A percentile compares a stretch with the other conserved stretches of the same genome.
phyloP scores from a whole-genome alignment of 345 rosid genomes.

The Lagerstroemia speciosa region DNA sequence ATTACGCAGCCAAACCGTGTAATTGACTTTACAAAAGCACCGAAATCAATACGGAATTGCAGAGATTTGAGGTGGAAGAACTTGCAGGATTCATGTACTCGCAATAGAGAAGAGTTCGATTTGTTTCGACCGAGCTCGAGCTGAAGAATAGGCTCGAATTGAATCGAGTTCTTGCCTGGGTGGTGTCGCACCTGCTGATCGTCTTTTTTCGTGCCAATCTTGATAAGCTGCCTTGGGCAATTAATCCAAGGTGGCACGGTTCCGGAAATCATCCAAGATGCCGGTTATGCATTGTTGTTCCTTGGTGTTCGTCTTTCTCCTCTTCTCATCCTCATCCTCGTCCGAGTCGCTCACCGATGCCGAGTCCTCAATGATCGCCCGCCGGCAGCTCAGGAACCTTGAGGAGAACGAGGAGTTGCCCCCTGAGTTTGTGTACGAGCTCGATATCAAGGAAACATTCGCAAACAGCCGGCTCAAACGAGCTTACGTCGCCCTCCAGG shows the following conservation, averaged over 20 bases:
- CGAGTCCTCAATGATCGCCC: constrained; percentile 26
- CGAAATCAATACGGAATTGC: neutral
- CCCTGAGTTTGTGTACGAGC: constrained; percentile 14
- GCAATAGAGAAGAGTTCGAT: neutral
- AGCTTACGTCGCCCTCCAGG: constrained; percentile 57
- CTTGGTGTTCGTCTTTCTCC: constrained; percentile 13
- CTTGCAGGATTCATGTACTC: neutral
- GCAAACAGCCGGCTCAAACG: constrained; percentile 34
- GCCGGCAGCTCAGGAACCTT: constrained; percentile 25
- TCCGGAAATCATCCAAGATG: constrained; percentile 11
- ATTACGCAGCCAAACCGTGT: constrained; percentile 8
- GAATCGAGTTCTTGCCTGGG: neutral
- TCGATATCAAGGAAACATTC: constrained; percentile 27
- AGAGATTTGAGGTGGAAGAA: neutral
- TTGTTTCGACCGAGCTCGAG: neutral
- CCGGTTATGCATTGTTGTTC: constrained; percentile 27
- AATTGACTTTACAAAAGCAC: neutral
- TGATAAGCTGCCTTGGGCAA: constrained; percentile 3
- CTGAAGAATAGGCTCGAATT: neutral
- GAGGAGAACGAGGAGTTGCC: constrained; percentile 24
- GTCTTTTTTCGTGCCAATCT: neutral
- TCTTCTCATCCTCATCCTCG: constrained; percentile 1
- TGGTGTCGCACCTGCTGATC: neutral
- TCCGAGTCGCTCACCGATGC: constrained; percentile 23
- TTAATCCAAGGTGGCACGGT: constrained; percentile 27